A percentile compares a stretch with the other conserved stretches of the same genome.
These are phyloP conservation scores for Trichoderma sp. DNA, from an alignment of 2,329 filamentous ascomycete genomes.

Conservation along the genomic window DNA sequence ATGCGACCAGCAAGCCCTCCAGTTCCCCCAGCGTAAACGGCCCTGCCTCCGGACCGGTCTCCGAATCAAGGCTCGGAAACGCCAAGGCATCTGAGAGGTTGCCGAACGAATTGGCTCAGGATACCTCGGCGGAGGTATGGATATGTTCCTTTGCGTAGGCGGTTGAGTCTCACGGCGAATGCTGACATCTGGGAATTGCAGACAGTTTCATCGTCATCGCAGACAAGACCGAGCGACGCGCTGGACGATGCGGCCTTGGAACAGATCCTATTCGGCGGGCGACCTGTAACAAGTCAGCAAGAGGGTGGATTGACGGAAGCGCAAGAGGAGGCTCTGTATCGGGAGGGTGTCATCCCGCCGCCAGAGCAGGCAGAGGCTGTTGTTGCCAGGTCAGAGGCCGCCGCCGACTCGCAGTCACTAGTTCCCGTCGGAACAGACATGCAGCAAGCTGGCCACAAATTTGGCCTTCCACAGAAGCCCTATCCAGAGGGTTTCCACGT, in stretches of 20 bases:
- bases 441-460: constrained; percentile 68
- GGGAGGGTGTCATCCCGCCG: constrained; percentile 46
- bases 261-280: constrained; percentile 44
- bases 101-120: constrained; percentile 21
- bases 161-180: background rate
- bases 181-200: constrained; percentile 13
- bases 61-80: background rate
- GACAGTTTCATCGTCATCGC: constrained; percentile 1
- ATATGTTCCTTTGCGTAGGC: background rate
- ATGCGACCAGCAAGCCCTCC: constrained; percentile 37
- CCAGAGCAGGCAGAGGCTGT: constrained; percentile 40
- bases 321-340: constrained; percentile 50
- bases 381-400: constrained; percentile 33
- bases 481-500: constrained; percentile 65
- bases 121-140: background rate
- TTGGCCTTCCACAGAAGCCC: constrained; percentile 68
- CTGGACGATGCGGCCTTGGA: constrained; percentile 45
- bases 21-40: constrained; percentile 30
- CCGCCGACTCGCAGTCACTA: constrained; percentile 30
- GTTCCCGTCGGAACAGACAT: constrained; percentile 30
- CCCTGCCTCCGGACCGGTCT: background rate
- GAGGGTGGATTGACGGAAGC: constrained; percentile 45
- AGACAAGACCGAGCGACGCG: constrained; percentile 32
- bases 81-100: background rate
- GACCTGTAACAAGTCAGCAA: constrained; percentile 36